Evolutionary conservation across 768 basidiomycete genomes (phyloP).

Genomic region (Phlebiopsis flavidoalba): DNA sequence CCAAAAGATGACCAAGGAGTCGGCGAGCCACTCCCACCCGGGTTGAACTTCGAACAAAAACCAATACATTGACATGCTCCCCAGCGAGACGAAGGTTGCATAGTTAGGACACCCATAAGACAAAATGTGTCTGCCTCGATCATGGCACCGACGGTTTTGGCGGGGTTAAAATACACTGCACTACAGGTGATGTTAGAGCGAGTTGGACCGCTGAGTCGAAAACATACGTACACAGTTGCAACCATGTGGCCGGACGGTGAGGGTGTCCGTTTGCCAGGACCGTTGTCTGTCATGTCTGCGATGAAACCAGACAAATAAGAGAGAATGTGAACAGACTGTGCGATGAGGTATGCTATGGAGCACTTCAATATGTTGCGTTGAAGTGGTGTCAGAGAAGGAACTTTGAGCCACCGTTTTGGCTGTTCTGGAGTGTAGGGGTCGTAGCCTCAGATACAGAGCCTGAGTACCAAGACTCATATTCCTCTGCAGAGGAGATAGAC

Average conservation of each 20-base stretch:
- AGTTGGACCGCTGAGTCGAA: not conserved
- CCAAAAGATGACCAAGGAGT: constrained; percentile 72
- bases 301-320: constrained; percentile 63
- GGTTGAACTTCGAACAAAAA: constrained; percentile 63
- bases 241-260: constrained; percentile 87
- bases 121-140: constrained; percentile 86
- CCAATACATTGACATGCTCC: constrained; percentile 77
- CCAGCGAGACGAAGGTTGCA: constrained; percentile 66
- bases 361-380: constrained; percentile 86
- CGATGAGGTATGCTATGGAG: constrained; percentile 84
- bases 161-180: constrained; percentile 88
- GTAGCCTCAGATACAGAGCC: not conserved
- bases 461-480: not conserved
- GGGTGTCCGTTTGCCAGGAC: constrained; percentile 44
- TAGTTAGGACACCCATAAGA: constrained; percentile 61
- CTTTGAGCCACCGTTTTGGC: not conserved
- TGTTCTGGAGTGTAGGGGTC: not conserved
- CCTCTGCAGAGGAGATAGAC: not conserved
- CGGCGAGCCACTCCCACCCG: constrained; percentile 72
- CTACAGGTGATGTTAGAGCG: constrained; percentile 28
- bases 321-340: constrained; percentile 91
- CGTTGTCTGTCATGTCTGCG: constrained; percentile 50
- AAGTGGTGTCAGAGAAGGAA: constrained; percentile 41
- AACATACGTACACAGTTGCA: constrained; percentile 72
- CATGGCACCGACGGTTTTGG: constrained; percentile 91